Base-by-base conservation (phyloP, 768 basidiomycete species). In the Calocybe cyanea region DNA sequence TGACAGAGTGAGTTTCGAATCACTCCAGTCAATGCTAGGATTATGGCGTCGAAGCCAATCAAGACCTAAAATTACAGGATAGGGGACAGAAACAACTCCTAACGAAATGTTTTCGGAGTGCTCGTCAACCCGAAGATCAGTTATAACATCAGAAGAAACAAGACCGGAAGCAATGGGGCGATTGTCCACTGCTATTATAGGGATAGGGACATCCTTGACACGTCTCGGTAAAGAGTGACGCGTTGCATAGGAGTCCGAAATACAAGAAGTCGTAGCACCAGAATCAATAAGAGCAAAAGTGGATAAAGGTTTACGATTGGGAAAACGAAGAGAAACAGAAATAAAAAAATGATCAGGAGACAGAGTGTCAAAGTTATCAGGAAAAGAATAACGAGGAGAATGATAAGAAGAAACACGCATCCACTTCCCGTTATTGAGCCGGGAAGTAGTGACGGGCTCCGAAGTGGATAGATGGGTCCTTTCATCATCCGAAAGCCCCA, bases 121-220 rank as follows among this genome's bases (percentile, higher is more conserved):
- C 35, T 56, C 31, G 15, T 53, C 41, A 37, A 67, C 49, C 1
- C 42, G 39, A 4, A 74, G 37, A 2, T 54, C 32, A 13, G 63
- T 46, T 5, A 70, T 47, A 21, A 70, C 54, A 42, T 69, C 63
- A 25, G 70, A 64, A 37, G 68, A 69, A 35, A 72, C 58, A 10
- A 69, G 53, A 4, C 72, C 72, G 38, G 65, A 69, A 17, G 64
- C 57, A 25, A 71, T 64, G 11, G 67, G 70, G 36, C 62, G 55
- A 48, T 70, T 54, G 45, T 72, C 67, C 23, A 41, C 28, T 7
- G 45, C 28, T 6, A 36, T 38, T 9, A 71, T 63, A 23, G 69
- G 65, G 8, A 65, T 45, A 11, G 66, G 65, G 11, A 50, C 43
- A 24, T 57, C 46, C 54, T 65, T 65, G 3, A 47, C 35, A 46